phyloP scores from a whole-genome alignment of 805 yeast species.

The Starmerella vitae region DNA sequence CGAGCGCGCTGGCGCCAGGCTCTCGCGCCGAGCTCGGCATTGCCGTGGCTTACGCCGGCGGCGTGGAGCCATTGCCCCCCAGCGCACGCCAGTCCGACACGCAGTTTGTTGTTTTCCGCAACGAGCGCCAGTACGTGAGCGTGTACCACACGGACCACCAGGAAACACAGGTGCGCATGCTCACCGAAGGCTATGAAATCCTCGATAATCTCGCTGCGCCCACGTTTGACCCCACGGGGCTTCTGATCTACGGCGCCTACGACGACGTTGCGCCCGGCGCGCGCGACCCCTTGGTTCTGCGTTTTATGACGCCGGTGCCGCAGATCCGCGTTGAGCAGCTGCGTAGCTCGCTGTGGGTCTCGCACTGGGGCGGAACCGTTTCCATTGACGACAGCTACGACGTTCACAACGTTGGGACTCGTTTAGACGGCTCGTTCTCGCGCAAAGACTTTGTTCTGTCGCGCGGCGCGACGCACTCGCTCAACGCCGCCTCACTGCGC shows the following conservation, averaged over 20 bases:
- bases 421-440: slow-evolving; percentile 46
- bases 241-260: slow-evolving; percentile 46
- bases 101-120: slow-evolving; percentile 45
- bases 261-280: slow-evolving; percentile 35
- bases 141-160: slow-evolving; percentile 47
- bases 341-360: slow-evolving; percentile 72
- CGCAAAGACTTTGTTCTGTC: slow-evolving; percentile 61
- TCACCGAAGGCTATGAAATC: slow-evolving; percentile 24
- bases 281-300: slow-evolving; percentile 37
- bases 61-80: slow-evolving; percentile 53
- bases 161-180: slow-evolving; percentile 34
- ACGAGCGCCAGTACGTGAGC: slow-evolving; percentile 44
- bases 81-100: slow-evolving; percentile 42
- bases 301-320: slow-evolving; percentile 55
- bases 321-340: slow-evolving; percentile 45
- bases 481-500: slow-evolving; percentile 46
- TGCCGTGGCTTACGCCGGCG: slow-evolving; percentile 17
- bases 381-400: slow-evolving; percentile 80
- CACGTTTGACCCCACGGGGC: slow-evolving; percentile 17
- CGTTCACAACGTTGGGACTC: slow-evolving; percentile 61
- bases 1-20: slow-evolving; percentile 55
- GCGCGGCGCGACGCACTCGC: slow-evolving; percentile 33
- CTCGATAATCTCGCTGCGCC: slow-evolving; percentile 27
- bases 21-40: slow-evolving; percentile 36
- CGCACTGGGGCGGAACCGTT: slow-evolving; percentile 62